These are phyloP conservation scores for Neonectria sp. DNA, from an alignment of 2,329 filamentous ascomycete genomes.

Conservation along the genomic window DNA sequence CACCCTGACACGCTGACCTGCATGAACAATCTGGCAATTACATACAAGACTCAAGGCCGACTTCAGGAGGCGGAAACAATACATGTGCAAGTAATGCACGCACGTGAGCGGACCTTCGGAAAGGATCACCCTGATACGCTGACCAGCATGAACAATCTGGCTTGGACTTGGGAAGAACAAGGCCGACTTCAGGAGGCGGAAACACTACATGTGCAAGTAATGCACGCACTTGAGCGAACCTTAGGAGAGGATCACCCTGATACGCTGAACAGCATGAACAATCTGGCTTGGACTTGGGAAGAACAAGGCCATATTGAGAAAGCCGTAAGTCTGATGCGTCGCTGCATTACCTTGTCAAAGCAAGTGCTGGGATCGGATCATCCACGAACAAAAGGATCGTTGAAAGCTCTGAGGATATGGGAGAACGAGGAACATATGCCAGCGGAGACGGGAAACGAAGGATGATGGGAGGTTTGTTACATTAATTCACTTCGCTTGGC, in stretches of 20 bases:
- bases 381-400: neutral
- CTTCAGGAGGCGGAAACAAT: too few species aligned
- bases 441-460: neutral
- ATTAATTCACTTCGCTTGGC: neutral
- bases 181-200: too few species aligned
- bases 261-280: neutral
- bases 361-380: neutral
- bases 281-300: neutral
- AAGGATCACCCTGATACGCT: too few species aligned
- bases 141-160: too few species aligned
- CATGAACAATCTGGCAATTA: too few species aligned
- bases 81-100: too few species aligned
- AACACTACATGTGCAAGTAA: too few species aligned
- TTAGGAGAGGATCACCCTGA: neutral
- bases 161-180: too few species aligned
- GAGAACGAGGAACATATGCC: neutral
- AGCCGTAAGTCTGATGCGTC: neutral
- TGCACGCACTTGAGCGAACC: too few species aligned
- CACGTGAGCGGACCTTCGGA: too few species aligned
- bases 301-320: neutral
- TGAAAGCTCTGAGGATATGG: neutral
- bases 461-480: neutral
- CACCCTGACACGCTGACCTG: too few species aligned
- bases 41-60: too few species aligned
- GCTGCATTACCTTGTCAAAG: neutral